phyloP scores from a whole-genome alignment of 177 flowering plant genomes.

The Tripterygium wilfordii region DNA sequence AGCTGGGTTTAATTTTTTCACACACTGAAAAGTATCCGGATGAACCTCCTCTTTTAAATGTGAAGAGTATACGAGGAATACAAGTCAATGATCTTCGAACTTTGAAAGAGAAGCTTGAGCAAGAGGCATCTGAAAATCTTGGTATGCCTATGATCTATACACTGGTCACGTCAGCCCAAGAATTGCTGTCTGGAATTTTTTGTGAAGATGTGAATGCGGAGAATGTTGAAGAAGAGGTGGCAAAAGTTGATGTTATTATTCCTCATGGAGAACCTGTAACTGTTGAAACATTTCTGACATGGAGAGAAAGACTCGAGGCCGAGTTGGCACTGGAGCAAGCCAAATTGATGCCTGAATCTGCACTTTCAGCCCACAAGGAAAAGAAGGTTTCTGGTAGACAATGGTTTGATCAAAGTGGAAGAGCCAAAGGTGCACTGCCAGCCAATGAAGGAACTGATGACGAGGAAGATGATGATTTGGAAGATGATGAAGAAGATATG shows the following conservation, averaged over 20 bases:
- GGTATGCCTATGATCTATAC: conserved; percentile 99
- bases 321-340: conserved; percentile 95
- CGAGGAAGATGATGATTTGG: conserved; percentile 83
- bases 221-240: conserved; percentile 38
- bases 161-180: conserved; percentile 77
- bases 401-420: conserved; percentile 93
- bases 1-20: conserved; percentile 74
- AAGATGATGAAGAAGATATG: conserved; percentile 99
- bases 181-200: conserved; percentile 78
- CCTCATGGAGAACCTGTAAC: conserved; percentile 99
- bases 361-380: conserved; percentile 76
- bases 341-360: conserved; percentile 97
- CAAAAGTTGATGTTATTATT: conserved; percentile 85
- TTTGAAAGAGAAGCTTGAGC: conserved; percentile 76
- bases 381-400: conserved; percentile 90
- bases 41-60: conserved; percentile 80
- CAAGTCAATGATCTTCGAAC: conserved; percentile 48
- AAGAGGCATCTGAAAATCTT: conserved; percentile 97
- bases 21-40: conserved; percentile 98
- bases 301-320: conserved; percentile 99
- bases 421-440: conserved; percentile 65
- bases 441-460: conserved; percentile 59
- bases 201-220: conserved; percentile 36
- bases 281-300: conserved; percentile 85
- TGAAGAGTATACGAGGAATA: conserved; percentile 79